These are phyloP conservation scores for Stramenopiles sp. DNA, from an alignment of 352 stramenopile genomes.

Conservation along the genomic window DNA sequence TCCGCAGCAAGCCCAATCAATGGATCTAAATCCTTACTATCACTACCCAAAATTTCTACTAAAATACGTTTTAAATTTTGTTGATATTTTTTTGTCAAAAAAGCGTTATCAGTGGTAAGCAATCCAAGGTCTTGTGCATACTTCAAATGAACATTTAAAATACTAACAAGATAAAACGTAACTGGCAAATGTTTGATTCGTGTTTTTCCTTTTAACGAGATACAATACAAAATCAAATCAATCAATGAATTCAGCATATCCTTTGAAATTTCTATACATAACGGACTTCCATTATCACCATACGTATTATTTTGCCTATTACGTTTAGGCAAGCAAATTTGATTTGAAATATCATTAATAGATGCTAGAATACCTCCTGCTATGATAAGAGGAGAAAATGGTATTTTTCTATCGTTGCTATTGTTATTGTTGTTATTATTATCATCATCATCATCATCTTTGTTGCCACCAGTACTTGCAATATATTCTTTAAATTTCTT, in stretches of 20 bases:
- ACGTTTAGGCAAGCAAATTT: not conserved
- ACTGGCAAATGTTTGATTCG: not conserved
- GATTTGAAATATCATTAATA: not conserved
- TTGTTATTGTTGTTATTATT: too few species aligned
- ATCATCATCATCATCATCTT: not conserved
- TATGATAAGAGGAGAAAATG: too few species aligned
- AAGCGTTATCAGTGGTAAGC: not conserved
- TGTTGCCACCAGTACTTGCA: not conserved
- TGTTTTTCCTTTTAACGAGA: not conserved
- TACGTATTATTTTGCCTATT: not conserved
- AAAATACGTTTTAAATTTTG: not conserved
- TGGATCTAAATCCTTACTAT: not conserved
- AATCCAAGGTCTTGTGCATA: not conserved
- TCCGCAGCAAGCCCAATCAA: not conserved
- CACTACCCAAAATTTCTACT: not conserved
- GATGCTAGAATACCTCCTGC: not conserved
- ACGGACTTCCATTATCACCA: not conserved
- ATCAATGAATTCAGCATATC: not conserved
- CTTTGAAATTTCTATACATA: not conserved
- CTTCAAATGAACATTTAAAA: constrained; percentile 7
- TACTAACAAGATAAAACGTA: not conserved
- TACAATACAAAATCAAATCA: not conserved
- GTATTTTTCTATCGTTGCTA: too few species aligned
- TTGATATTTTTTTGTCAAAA: not conserved
- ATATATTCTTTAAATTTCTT: not conserved